Evolutionary conservation across 441 rosid genomes (phyloP).

Genomic region (Erodium texanum): DNA sequence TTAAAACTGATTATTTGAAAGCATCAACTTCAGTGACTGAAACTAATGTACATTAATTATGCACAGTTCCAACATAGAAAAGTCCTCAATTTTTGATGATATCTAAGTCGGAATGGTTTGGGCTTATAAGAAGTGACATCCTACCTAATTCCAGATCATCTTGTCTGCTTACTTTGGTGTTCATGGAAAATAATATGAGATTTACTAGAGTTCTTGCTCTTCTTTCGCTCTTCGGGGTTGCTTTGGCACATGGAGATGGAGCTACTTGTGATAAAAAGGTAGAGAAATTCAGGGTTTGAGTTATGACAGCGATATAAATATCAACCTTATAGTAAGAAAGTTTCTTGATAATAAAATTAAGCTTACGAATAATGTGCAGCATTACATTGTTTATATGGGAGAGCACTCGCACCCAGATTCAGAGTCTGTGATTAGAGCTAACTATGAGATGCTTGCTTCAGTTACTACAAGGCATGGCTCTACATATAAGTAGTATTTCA

Average conservation of each 20-base stretch:
- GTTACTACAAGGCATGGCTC: conserved; percentile 11
- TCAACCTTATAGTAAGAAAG: too few relatives aligned
- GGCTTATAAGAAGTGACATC: background rate
- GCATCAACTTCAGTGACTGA: conserved; percentile 1
- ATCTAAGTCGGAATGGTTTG: background rate
- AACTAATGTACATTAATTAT: background rate
- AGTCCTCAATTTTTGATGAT: background rate
- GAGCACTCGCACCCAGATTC: background rate
- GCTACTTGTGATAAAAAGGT: background rate
- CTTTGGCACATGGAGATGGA: background rate
- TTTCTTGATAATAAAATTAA: too few relatives aligned
- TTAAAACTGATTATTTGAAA: background rate
- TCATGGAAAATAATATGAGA: background rate
- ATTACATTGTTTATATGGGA: conserved; percentile 12
- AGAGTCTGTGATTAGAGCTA: background rate
- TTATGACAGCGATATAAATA: too few relatives aligned
- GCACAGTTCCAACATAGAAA: background rate
- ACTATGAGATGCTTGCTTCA: conserved; percentile 9
- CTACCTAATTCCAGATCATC: background rate
- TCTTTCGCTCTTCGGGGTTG: background rate
- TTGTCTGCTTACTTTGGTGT: background rate
- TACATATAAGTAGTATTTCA: background rate
- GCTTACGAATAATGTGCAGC: background rate
- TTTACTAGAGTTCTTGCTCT: background rate
- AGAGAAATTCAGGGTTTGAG: background rate